Evolutionary conservation across 306 rosid genomes (phyloP).

Genomic region (Vigna radiata): DNA sequence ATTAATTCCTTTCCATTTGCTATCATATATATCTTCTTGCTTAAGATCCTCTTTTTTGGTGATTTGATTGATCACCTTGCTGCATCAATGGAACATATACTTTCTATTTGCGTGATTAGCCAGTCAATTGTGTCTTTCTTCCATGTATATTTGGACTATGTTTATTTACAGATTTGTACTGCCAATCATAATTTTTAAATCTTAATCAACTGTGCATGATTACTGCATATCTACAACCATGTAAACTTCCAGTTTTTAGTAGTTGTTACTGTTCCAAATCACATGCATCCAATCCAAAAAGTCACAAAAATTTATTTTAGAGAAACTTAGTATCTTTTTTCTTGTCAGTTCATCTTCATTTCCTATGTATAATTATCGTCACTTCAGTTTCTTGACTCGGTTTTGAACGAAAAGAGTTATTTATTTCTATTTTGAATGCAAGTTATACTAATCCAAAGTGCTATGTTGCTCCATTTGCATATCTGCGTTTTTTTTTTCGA

Average conservation of each 20-base stretch:
- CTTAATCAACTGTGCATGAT: neutral
- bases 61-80: neutral
- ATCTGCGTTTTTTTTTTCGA: no score
- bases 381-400: no score
- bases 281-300: no score
- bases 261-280: no score
- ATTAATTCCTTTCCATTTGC: neutral
- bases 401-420: no score
- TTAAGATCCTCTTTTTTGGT: neutral
- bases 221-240: neutral
- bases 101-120: conserved; percentile 5
- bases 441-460: no score
- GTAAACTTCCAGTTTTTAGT: no score
- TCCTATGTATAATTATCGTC: no score
- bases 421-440: no score
- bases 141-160: neutral
- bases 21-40: neutral
- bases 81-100: conserved; percentile 6
- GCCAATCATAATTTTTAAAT: neutral
- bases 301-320: no score
- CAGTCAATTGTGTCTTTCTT: neutral
- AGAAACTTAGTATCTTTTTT: no score
- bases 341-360: neutral
- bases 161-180: neutral
- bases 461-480: no score